Percentiles rank a stretch among this genome's conserved stretches.
These are phyloP conservation scores for Paradendryphiella salina DNA, from an alignment of 2,329 filamentous ascomycete genomes.

Conservation along the genomic window DNA sequence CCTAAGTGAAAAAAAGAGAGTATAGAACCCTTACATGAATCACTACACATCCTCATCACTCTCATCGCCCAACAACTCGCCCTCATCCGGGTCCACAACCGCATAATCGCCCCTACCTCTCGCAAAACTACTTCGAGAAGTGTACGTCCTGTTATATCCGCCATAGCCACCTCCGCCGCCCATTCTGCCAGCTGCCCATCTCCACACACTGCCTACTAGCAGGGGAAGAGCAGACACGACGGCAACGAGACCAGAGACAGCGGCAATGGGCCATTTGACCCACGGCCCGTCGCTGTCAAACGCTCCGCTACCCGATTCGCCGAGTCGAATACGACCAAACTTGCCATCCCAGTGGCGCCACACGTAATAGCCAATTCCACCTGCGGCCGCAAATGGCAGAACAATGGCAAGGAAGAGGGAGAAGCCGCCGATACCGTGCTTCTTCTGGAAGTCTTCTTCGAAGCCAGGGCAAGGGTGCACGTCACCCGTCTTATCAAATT, in stretches of 20 bases:
- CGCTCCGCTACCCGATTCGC: slow-evolving; percentile 57
- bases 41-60: slow-evolving; percentile 80
- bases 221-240: slow-evolving; percentile 63
- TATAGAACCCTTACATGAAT: not conserved
- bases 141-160: slow-evolving; percentile 64
- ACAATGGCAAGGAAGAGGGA: slow-evolving; percentile 85
- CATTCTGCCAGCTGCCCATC: slow-evolving; percentile 58
- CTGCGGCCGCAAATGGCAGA: slow-evolving; percentile 72
- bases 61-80: slow-evolving; percentile 89
- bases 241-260: slow-evolving; percentile 59
- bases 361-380: slow-evolving; percentile 77
- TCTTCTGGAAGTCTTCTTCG: slow-evolving; percentile 79
- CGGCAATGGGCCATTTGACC: slow-evolving; percentile 72
- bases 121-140: slow-evolving; percentile 86
- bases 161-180: slow-evolving; percentile 51
- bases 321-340: slow-evolving; percentile 86
- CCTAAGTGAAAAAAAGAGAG: not conserved
- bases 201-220: slow-evolving; percentile 72
- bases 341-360: slow-evolving; percentile 84
- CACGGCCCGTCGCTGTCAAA: slow-evolving; percentile 71
- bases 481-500: slow-evolving; percentile 69
- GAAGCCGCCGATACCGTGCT: slow-evolving; percentile 68
- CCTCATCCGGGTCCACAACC: slow-evolving; percentile 88
- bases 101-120: slow-evolving; percentile 85
- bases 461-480: slow-evolving; percentile 72